phyloP scores from a whole-genome alignment of 2,329 filamentous ascomycete genomes.

The Neopestalotiopsis rosae region DNA sequence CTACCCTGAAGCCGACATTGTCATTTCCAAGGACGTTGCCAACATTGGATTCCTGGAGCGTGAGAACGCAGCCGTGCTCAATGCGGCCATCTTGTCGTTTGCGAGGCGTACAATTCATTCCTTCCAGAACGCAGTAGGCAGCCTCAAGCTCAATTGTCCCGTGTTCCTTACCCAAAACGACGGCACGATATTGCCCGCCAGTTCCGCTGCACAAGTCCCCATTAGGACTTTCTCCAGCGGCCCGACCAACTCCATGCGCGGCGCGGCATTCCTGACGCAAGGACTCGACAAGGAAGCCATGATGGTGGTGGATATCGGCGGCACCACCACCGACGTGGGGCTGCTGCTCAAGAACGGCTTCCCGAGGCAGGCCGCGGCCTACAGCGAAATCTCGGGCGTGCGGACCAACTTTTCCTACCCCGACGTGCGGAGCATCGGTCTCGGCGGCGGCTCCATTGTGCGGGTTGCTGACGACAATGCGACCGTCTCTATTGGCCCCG shows the following conservation, averaged over 20 bases:
- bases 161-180: slow-evolving; percentile 67
- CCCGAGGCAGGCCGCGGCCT: slow-evolving; percentile 64
- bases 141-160: slow-evolving; percentile 53
- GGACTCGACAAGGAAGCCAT: slow-evolving; percentile 36
- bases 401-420: slow-evolving; percentile 62
- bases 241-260: slow-evolving; percentile 65
- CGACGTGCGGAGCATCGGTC: slow-evolving; percentile 60
- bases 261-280: slow-evolving; percentile 61
- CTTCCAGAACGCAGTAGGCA: slow-evolving; percentile 55
- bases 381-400: slow-evolving; percentile 64
- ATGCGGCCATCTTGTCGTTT: slow-evolving; percentile 62
- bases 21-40: slow-evolving; percentile 54
- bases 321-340: slow-evolving; percentile 68
- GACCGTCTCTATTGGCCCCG: slow-evolving; percentile 56
- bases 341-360: slow-evolving; percentile 63
- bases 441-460: slow-evolving; percentile 61
- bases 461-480: slow-evolving; percentile 35
- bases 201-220: slow-evolving; percentile 56
- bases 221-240: slow-evolving; percentile 66
- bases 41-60: slow-evolving; percentile 60
- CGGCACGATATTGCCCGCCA: slow-evolving; percentile 59
- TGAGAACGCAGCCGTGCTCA: slow-evolving; percentile 67
- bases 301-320: slow-evolving; percentile 69
- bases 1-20: slow-evolving; percentile 45
- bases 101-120: slow-evolving; percentile 57